phyloP scores from a whole-genome alignment of 2,329 filamentous ascomycete genomes.

The Penicillium sp. region DNA sequence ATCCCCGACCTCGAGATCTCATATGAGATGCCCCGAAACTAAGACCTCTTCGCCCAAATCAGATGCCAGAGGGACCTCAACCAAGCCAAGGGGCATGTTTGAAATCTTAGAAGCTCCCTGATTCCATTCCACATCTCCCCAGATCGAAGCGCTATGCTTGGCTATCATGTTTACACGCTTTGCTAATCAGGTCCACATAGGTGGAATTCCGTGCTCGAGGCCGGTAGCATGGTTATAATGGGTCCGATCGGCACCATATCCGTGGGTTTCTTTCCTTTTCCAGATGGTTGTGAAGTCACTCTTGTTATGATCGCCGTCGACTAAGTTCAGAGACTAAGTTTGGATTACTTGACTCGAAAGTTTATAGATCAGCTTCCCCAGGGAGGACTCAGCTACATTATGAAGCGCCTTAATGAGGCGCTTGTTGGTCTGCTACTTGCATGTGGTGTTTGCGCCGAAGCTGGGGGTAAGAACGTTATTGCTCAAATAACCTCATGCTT shows the following conservation, averaged over 20 bases:
- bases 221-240: conserved; percentile 18
- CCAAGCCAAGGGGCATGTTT: conserved; percentile 3
- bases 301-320: conserved; percentile 9
- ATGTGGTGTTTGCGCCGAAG: conserved; percentile 22
- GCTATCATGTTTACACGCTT: conserved; percentile 14
- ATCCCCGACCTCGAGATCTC: neutral
- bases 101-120: neutral
- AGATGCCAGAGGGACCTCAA: neutral
- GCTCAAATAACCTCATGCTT: neutral
- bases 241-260: conserved; percentile 21
- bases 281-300: conserved; percentile 7
- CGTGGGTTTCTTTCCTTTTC: neutral
- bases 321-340: conserved; percentile 16
- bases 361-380: neutral
- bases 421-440: conserved; percentile 16
- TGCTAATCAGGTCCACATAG: neutral
- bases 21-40: neutral
- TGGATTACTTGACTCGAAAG: neutral
- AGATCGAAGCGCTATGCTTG: conserved; percentile 18
- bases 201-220: neutral
- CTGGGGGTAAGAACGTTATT: conserved; percentile 23
- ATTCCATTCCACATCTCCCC: conserved; percentile 24
- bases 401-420: conserved; percentile 17
- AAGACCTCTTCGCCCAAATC: neutral
- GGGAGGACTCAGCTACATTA: neutral